Conservation (phyloP, 805 yeast species). For the Candida rishiriensis region DNA sequence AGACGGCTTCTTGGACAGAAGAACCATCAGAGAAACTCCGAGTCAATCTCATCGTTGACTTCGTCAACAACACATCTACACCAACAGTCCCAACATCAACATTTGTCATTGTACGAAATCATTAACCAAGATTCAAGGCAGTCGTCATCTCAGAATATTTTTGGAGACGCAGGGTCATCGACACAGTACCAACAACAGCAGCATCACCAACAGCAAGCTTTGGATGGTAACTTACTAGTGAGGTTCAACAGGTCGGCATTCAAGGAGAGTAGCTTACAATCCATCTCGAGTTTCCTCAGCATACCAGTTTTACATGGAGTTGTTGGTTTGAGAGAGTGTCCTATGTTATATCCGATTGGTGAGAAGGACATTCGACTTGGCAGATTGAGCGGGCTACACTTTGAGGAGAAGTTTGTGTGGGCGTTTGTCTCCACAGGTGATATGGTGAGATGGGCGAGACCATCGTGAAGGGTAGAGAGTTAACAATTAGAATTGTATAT, state of each 20-base stretch:
- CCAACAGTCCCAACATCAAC: conserved; percentile 16
- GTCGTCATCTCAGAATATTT: conserved; percentile 3
- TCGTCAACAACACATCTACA: conserved; percentile 19
- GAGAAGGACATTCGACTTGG: conserved; percentile 31
- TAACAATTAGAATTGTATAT: no score
- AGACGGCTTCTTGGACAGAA: conserved; percentile 10
- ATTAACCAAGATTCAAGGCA: conserved; percentile 21
- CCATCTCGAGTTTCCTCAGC: not conserved
- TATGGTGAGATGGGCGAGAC: conserved; percentile 35
- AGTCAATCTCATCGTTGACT: conserved; percentile 28
- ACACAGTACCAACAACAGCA: conserved; percentile 2
- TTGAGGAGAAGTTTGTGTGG: conserved; percentile 32
- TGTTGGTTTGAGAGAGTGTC: conserved; percentile 23
- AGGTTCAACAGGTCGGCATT: no score
- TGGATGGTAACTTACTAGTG: no score
- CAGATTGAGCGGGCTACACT: conserved; percentile 28
- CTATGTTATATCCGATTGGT: conserved; percentile 31
- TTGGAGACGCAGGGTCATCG: not conserved
- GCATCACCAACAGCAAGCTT: not conserved
- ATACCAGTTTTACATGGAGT: conserved; percentile 21
- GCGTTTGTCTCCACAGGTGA: conserved; percentile 35
- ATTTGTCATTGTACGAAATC: conserved; percentile 22
- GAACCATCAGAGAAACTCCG: conserved; percentile 14
- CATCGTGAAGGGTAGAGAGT: no score
- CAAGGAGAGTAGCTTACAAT: not conserved